phyloP scores from a whole-genome alignment of 2,329 filamentous ascomycete genomes.

The Colletotrichum sp. region DNA sequence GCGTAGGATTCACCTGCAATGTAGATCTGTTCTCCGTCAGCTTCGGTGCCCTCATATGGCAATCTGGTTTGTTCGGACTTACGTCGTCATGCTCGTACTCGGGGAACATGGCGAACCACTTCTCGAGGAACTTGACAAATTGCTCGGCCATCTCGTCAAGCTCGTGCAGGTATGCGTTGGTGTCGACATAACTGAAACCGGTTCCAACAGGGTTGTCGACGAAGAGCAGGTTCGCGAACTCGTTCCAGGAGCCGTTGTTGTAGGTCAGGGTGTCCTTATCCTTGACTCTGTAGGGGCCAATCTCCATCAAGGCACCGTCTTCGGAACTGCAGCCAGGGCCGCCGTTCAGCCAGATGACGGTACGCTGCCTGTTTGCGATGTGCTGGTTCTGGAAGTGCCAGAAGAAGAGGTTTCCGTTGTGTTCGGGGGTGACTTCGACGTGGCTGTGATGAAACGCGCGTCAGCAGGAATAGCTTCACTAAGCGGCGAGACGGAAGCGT shows the following conservation, averaged over 20 bases:
- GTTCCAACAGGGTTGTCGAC: conserved; percentile 97
- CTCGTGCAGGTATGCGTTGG: conserved; percentile 84
- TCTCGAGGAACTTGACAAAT: conserved; percentile 87
- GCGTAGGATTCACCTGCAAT: conserved; percentile 96
- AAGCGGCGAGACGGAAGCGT: neutral
- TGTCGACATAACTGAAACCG: conserved; percentile 94
- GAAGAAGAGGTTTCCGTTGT: conserved; percentile 96
- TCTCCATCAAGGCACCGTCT: conserved; percentile 94
- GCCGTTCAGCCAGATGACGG: conserved; percentile 96
- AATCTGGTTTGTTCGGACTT: conserved; percentile 41
- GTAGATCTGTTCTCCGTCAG: conserved; percentile 69
- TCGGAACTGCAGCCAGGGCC: conserved; percentile 97
- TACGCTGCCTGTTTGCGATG: conserved; percentile 88
- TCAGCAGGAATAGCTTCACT: conserved; percentile 23
- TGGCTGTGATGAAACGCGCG: conserved; percentile 62
- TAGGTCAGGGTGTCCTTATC: conserved; percentile 73
- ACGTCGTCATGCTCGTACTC: conserved; percentile 93
- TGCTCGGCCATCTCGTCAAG: conserved; percentile 88
- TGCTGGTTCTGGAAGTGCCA: conserved; percentile 98
- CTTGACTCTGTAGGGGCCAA: conserved; percentile 89
- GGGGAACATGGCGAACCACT: conserved; percentile 89
- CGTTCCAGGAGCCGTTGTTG: conserved; percentile 97
- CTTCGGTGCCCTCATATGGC: neutral
- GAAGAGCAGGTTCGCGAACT: conserved; percentile 96
- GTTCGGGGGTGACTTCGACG: conserved; percentile 83